phyloP scores from a whole-genome alignment of 495 filamentous ascomycete genomes.

The Aspergillus ellipticus region DNA sequence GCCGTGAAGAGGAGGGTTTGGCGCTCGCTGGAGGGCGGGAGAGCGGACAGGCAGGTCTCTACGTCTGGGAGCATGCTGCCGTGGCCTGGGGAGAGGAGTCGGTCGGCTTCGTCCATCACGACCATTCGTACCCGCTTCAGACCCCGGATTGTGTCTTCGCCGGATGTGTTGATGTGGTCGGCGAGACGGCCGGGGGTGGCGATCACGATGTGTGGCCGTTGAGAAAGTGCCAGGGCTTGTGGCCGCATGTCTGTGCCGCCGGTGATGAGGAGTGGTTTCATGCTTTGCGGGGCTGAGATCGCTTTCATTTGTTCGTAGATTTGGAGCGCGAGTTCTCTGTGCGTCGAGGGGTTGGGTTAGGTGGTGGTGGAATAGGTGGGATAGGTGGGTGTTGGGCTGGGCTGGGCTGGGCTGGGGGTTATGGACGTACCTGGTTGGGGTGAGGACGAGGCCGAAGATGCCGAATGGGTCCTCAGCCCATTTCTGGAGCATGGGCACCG shows the following conservation, averaged over 20 bases:
- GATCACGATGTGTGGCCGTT: constrained; percentile 86
- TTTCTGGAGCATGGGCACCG: constrained; percentile 85
- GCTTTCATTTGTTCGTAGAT: constrained; percentile 95
- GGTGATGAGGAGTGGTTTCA: constrained; percentile 82
- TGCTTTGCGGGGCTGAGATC: constrained; percentile 76
- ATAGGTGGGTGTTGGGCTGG: not conserved
- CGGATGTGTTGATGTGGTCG: constrained; percentile 87
- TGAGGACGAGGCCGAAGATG: constrained; percentile 85
- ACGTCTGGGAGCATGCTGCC: constrained; percentile 94
- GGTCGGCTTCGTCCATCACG: constrained; percentile 94
- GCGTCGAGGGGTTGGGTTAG: not conserved
- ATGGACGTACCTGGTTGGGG: constrained; percentile 68
- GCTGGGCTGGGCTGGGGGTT: not conserved
- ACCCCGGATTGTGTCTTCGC: constrained; percentile 81
- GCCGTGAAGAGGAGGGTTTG: constrained; percentile 97
- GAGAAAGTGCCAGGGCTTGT: constrained; percentile 77
- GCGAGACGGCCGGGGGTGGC: constrained; percentile 92
- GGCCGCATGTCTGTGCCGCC: constrained; percentile 89
- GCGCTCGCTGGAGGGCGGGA: constrained; percentile 68
- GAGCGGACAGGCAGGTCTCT: constrained; percentile 74
- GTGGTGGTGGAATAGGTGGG: not conserved
- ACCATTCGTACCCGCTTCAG: constrained; percentile 75
- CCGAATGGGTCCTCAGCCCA: constrained; percentile 92
- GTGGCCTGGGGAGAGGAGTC: constrained; percentile 68
- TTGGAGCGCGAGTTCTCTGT: constrained; percentile 85